Base-by-base conservation (phyloP, 768 basidiomycete species). In the Leccinum disarticulatum region DNA sequence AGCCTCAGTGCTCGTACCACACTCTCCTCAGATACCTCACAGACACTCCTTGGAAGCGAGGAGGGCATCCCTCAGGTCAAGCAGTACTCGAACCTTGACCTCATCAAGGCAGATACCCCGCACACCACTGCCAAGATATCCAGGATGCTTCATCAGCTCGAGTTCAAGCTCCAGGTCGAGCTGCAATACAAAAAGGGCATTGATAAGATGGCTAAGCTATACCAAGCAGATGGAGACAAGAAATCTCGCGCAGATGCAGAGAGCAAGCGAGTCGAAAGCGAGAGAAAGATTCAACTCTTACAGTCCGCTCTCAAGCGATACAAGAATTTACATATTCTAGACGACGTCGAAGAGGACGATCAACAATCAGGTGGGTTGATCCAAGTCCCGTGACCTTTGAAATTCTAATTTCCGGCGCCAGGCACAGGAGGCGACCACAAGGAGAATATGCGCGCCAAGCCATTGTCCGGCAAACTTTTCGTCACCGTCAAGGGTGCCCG, bases 91-190 rank as follows among this genome's bases (percentile, higher is more conserved):
- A 93, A 93, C 67, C 80, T 95, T 62, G 97, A 99, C 80, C 79
- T 99, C 62, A 93, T 97, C 76, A 95, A 95, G 77, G 95, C 95
- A 63, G 97, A 99, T 77, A 95, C 95, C 49, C 95, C 96, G 15
- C 86, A 96, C 70, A 95, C 94, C 19, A 90, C 95, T 2, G 89
- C 92, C 66, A 98, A 96, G 80, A 98, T 99, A 73, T 92, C 94
- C 46, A 86, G 86, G 66, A 98, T 98, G 95, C 85, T 98, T 53
- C 95, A 98, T 76, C 95, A 98, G 75, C 87, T 99, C 62, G 95
- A 98, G 76, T 99, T 98, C 85, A 99, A 99, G 78, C 87, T 98
- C 57, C 93, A 96, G 74, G 93, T 99, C 64, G 97, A 99, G 77
- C 85, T 90, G 78, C 95, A 98, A 77, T 98, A 98, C 81, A 96